Evolutionary conservation across 768 basidiomycete genomes (phyloP).

Genomic region (Leucogyrophana mollusca): DNA sequence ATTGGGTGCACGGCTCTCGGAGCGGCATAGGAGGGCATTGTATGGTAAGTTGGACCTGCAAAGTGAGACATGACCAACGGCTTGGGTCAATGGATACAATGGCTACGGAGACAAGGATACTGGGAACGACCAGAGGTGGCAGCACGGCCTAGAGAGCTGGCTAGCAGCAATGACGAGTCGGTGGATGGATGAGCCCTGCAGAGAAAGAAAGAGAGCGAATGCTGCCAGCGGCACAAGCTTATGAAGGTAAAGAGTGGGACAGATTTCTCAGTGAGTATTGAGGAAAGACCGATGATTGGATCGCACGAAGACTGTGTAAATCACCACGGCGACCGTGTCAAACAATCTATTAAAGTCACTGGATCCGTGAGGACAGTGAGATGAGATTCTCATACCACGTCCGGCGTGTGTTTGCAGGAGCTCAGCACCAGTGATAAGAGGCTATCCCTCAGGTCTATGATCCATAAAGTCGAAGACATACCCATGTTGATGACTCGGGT

Average conservation of each 20-base stretch:
- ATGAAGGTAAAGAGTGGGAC: conserved; percentile 11
- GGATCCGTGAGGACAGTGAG: conserved; percentile 5
- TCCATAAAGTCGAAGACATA: no score
- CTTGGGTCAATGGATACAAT: neutral
- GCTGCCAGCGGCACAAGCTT: conserved; percentile 10
- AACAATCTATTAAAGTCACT: conserved; percentile 1
- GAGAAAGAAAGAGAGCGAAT: conserved; percentile 1
- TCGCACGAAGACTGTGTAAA: conserved; percentile 19
- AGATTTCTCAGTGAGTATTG: conserved; percentile 16
- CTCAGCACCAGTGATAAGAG: no score
- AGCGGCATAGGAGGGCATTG: conserved; percentile 38
- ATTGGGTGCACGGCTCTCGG: conserved; percentile 28
- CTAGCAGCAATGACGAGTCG: conserved; percentile 1
- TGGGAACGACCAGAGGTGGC: neutral
- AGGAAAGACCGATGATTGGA: conserved; percentile 12
- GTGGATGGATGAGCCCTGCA: no score
- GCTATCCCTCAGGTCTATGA: no score
- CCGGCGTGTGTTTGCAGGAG: neutral
- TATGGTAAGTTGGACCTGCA: conserved; percentile 42
- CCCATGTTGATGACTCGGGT: no score
- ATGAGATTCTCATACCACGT: conserved; percentile 4
- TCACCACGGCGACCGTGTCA: conserved; percentile 31
- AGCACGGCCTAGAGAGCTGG: conserved; percentile 1
- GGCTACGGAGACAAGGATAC: neutral
- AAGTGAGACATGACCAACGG: conserved; percentile 39